Evolutionary conservation across 2,329 filamentous ascomycete species (phyloP), one percentile per base, ranked within the genome.

Genomic region (Curvularia verruculosa): DNA sequence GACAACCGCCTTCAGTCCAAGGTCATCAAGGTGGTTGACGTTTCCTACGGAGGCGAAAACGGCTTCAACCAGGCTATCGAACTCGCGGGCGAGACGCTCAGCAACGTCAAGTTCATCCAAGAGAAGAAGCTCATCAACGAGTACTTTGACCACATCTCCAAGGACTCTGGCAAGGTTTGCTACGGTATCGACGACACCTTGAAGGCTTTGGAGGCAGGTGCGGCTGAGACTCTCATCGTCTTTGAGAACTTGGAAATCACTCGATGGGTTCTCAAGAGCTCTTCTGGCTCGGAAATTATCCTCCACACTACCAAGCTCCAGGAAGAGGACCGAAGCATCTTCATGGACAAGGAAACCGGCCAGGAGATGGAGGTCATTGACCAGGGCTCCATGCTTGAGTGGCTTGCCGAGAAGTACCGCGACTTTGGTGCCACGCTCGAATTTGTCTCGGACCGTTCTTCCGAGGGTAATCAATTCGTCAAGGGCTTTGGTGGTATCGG

Each of bases 51-150:
- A 78, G 95, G 95, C 69, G 96, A 99, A 82, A 98, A 98, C 83
- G 95, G 95, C 45, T 99, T 99, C 86, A 99, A 99, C 83, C 96
- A 99, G 82, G 95, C 95, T 59, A 99, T 99, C 64, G 95, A 99
- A 76, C 80, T 99, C 71, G 89, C 95, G 24, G 87, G 92, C 7
- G 96, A 99, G 83, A 99, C 95, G 7, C 86, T 99, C 46, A 91
- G 93, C 80, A 99, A 98, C 76, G 95, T 99, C 85, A 99, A 99
- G 82, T 99, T 99, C 79, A 97, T 99, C 77, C 95, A 99, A 81
- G 95, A 99, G 85, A 99, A 99, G 89, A 99, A 97, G 83, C 87
- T 99, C 63, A 99, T 99, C 74, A 94, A 94, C 77, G 92, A 91
- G 77, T 99, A 99, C 84, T 99, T 99, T 72, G 93, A 99, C 77